Conservation (phyloP, 129 eudicot genomes). For the carrot (Daucus carota) region DNA sequence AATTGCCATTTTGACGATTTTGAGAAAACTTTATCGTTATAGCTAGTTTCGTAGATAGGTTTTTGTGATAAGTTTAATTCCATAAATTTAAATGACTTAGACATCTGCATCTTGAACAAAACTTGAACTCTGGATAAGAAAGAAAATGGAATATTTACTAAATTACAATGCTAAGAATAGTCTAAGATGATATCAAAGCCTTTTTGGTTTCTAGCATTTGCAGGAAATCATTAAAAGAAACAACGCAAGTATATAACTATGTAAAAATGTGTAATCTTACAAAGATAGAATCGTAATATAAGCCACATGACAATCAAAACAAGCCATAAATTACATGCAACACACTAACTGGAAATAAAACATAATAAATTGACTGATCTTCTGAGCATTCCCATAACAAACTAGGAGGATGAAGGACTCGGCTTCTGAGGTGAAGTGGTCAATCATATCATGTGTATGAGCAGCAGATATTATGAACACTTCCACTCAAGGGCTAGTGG, state of each 20-base stretch:
- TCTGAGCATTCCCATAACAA: background rate
- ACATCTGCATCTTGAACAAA: too few species aligned
- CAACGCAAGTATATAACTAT: background rate
- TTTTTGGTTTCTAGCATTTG: background rate
- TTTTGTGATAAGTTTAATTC: too few species aligned
- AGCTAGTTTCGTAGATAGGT: too few species aligned
- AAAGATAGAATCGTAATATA: background rate
- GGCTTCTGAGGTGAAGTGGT: background rate
- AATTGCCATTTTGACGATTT: too few species aligned
- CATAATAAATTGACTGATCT: background rate
- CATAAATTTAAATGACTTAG: too few species aligned
- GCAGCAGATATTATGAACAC: background rate
- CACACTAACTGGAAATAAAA: background rate
- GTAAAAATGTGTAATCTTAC: background rate
- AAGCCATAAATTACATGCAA: background rate
- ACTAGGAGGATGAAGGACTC: background rate
- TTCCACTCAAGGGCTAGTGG: constrained; percentile 10
- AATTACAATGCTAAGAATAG: too few species aligned
- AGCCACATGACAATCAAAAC: background rate
- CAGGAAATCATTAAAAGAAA: background rate
- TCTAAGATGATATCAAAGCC: too few species aligned
- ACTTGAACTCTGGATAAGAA: too few species aligned
- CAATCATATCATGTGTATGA: background rate
- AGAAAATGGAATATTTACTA: too few species aligned
- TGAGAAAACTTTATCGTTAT: too few species aligned